A percentile compares a stretch with the other conserved stretches of the same genome.
Evolutionary conservation across 2,329 filamentous ascomycete genomes (phyloP).

Genomic region (Teratosphaeriaceae sp.): DNA sequence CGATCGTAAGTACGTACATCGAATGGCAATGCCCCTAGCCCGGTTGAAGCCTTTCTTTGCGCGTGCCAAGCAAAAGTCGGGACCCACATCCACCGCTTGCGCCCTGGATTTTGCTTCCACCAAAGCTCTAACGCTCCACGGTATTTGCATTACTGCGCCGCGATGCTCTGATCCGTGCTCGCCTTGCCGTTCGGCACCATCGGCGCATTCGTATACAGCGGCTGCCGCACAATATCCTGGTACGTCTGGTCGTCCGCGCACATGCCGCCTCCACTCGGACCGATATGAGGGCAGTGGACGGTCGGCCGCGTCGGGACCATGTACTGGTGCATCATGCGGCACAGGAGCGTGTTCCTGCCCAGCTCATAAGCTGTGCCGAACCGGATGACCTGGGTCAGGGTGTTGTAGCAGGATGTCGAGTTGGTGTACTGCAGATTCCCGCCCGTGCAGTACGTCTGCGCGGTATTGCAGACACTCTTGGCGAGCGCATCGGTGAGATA

Average conservation of each 20-base stretch:
- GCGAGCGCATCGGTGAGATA: conserved; percentile 1
- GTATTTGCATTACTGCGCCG: conserved; percentile 1
- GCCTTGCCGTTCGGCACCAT: conserved; percentile 1
- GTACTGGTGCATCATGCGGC: conserved; percentile 3
- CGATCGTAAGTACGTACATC: too few relatives aligned
- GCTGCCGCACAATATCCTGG: background rate
- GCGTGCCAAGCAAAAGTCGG: too few relatives aligned
- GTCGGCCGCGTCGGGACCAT: conserved; percentile 2
- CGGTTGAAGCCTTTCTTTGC: too few relatives aligned
- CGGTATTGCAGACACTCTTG: conserved; percentile 2
- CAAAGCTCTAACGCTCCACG: too few relatives aligned
- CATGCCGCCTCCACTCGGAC: conserved; percentile 2
- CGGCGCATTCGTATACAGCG: conserved; percentile 3
- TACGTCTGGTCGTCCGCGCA: conserved; percentile 5
- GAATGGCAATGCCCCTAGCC: too few relatives aligned
- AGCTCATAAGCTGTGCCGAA: conserved; percentile 7
- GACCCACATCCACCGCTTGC: too few relatives aligned
- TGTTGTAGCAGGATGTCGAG: background rate
- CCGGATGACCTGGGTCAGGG: conserved; percentile 4
- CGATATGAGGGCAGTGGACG: conserved; percentile 6
- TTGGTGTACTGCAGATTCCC: conserved; percentile 3
- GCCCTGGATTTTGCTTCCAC: too few relatives aligned
- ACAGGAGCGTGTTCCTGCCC: conserved; percentile 4
- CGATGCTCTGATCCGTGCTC: background rate
- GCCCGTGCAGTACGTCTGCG: conserved; percentile 3